These are phyloP conservation scores for Thalassiosira mediterranea DNA, from an alignment of 352 stramenopile species.

Conservation along the genomic window DNA sequence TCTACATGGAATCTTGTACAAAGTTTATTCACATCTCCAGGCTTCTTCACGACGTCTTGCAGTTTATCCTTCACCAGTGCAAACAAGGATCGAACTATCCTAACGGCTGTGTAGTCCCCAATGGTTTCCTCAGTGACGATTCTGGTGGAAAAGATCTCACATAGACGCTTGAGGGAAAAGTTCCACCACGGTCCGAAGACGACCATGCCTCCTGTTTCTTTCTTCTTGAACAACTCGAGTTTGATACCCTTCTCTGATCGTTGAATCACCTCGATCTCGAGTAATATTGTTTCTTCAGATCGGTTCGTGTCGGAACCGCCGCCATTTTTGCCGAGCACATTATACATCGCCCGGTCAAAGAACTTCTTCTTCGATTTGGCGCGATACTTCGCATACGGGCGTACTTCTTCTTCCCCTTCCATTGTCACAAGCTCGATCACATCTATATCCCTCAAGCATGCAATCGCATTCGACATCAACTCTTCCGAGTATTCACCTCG, in stretches of 20 bases:
- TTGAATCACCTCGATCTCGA: conserved; percentile 43
- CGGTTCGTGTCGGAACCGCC: background rate
- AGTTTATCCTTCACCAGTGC: conserved; percentile 31
- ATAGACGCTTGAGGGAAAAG: conserved; percentile 36
- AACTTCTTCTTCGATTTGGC: background rate
- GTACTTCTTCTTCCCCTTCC: too few species aligned
- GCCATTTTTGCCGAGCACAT: background rate
- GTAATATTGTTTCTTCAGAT: conserved; percentile 45
- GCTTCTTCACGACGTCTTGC: conserved; percentile 33
- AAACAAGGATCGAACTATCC: conserved; percentile 47
- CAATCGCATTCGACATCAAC: background rate
- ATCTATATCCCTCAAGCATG: background rate
- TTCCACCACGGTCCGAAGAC: conserved; percentile 60
- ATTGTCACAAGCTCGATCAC: background rate
- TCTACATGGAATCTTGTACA: conserved; percentile 49
- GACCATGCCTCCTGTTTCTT: conserved; percentile 34
- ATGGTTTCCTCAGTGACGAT: conserved; percentile 5
- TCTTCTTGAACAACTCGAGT: conserved; percentile 45
- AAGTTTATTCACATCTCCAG: conserved; percentile 22
- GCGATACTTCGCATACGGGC: too few species aligned
- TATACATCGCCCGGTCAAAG: background rate
- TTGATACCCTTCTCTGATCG: conserved; percentile 33
- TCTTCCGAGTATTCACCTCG: background rate
- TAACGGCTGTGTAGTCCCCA: conserved; percentile 34
- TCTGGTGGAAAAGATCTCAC: conserved; percentile 25